Evolutionary conservation across 2,329 filamentous ascomycete species (phyloP), one percentile per base, ranked within the genome.

Genomic region (Trichoderma oligosporum): DNA sequence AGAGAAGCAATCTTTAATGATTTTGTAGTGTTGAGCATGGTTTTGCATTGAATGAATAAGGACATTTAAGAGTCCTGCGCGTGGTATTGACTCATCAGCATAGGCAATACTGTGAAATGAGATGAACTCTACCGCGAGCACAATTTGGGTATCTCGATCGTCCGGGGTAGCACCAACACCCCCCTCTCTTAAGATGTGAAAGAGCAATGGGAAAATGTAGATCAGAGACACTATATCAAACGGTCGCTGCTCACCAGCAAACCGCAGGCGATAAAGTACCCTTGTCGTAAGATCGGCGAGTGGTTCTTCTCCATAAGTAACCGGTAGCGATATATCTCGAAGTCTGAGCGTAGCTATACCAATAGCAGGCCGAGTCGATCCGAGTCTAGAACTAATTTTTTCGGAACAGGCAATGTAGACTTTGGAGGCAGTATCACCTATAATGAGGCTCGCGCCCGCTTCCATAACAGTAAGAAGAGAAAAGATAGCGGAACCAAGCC

Each of bases 11-110:
- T 99, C 94, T 71, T 93, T 96, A 73, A 97, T 85, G 58, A 92
- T 78, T 73, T 96, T 96, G 77, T 97, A 97, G 72, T 99, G 94
- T 67, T 96, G 91, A 42, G 85, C 87, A 70, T 96, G 96, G 60
- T 76, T 82, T 69, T 95, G 89, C 89, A 99, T 95, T 1, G 91
- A 87, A 42, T 78, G 78, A 57, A 96, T 86, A 35, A 99, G 77
- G 3, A 82, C 79, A 2, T 82, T 77, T 4, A 97, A 72, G 35
- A 96, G 78, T 58, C 91, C 83, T 51, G 82, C 80, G 7, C 94
- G 85, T 27, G 93, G 91, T 24, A 97, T 81, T 29, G 85, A 82
- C 51, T 82, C 78, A 65, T 96, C 88, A 27, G 83, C 80, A 68
- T 87, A 96, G 25, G 86, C 82, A 66, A 87, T 85, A 1, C 92